Conservation (phyloP, 2,329 filamentous ascomycete genomes). For the Diaporthe australafricana region DNA sequence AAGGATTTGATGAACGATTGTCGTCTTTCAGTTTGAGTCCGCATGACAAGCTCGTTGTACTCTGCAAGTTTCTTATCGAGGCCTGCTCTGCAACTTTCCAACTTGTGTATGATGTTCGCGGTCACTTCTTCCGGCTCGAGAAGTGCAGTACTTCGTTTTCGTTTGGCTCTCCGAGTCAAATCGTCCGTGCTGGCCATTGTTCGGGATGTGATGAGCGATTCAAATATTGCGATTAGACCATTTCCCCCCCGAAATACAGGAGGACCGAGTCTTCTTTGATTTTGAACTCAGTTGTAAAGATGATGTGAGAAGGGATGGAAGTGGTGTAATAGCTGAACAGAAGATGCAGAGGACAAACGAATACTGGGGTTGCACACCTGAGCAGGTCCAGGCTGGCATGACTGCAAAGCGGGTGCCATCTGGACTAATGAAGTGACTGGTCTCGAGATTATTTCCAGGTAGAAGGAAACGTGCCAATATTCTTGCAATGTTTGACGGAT, state of each 20-base stretch:
- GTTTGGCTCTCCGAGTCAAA: not conserved
- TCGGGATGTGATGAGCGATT: not conserved
- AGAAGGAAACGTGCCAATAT: not conserved
- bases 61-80: not conserved
- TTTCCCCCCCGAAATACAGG: not conserved
- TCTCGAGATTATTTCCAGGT: not conserved
- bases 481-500: not conserved
- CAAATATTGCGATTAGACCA: not conserved
- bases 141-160: not conserved
- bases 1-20: not conserved
- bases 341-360: not conserved
- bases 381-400: too few species aligned
- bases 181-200: not conserved
- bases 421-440: not conserved
- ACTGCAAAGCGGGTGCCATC: not conserved
- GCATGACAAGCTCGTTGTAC: not conserved
- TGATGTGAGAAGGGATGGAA: accelerated
- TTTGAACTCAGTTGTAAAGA: not conserved
- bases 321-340: not conserved
- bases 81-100: not conserved
- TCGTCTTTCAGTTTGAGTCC: not conserved
- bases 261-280: not conserved
- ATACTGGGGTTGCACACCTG: too few species aligned
- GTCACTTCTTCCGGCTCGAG: not conserved
- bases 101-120: not conserved